These are phyloP conservation scores for Erysimum cheiranthoides DNA, from an alignment of 345 rosid genomes.

Conservation along the genomic window DNA sequence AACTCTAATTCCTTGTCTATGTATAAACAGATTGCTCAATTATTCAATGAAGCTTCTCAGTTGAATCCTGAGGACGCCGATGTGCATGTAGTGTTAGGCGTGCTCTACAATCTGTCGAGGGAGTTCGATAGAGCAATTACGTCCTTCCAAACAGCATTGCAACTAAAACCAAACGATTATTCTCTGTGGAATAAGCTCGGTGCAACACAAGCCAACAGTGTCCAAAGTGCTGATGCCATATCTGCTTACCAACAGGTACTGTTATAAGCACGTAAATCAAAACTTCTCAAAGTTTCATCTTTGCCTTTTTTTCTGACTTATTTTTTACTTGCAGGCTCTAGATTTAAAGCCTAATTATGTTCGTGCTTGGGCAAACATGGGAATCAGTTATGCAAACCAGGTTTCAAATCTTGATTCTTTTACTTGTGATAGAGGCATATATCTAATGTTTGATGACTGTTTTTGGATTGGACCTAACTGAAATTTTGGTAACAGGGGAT, in stretches of 20 bases:
- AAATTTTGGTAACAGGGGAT: constrained; percentile 59
- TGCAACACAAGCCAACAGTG: constrained; percentile 98
- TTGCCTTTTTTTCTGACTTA: neutral
- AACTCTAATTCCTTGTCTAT: constrained; percentile 6
- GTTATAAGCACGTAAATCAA: neutral
- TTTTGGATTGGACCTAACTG: neutral
- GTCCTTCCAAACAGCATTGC: constrained; percentile 79
- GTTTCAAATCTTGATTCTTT: constrained; percentile 46
- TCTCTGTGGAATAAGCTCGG: constrained; percentile 99
- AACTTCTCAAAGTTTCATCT: neutral
- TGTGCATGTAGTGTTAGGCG: constrained; percentile 94
- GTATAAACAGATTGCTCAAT: constrained; percentile 62
- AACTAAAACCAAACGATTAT: constrained; percentile 94
- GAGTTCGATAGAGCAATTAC: constrained; percentile 91
- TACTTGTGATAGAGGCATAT: constrained; percentile 2
- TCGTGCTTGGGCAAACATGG: constrained; percentile 99
- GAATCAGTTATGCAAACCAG: constrained; percentile 99
- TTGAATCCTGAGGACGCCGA: constrained; percentile 98
- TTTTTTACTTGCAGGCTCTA: constrained; percentile 65
- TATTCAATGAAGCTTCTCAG: constrained; percentile 86
- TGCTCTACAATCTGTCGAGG: constrained; percentile 86
- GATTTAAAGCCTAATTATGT: constrained; percentile 99
- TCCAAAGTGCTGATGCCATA: constrained; percentile 98
- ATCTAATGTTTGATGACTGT: constrained; percentile 5
- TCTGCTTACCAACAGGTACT: constrained; percentile 90